A percentile compares a stretch with the other conserved stretches of the same genome.
phyloP scores from a whole-genome alignment of 345 rosid species.

The Pistacia integerrima region DNA sequence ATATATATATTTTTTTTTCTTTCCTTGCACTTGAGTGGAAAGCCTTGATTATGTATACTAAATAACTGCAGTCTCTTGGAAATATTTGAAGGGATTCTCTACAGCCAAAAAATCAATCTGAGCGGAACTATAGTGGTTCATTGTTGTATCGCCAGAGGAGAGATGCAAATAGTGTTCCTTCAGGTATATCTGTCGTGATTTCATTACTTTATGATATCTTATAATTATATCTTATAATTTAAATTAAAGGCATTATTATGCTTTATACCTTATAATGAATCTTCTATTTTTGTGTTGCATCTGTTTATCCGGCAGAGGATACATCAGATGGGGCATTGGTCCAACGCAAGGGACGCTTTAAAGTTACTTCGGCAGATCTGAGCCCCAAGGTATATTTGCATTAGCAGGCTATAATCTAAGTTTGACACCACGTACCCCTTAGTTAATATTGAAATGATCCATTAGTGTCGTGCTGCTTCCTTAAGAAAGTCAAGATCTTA shows the following conservation, averaged over 20 bases:
- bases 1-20: neutral
- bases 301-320: slow-evolving; percentile 59
- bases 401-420: slow-evolving; percentile 12
- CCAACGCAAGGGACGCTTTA: slow-evolving; percentile 89
- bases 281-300: slow-evolving; percentile 1
- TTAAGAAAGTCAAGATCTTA: neutral
- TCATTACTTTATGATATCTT: slow-evolving; percentile 12
- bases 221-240: neutral
- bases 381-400: slow-evolving; percentile 77
- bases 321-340: slow-evolving; percentile 74
- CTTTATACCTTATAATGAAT: slow-evolving; percentile 16
- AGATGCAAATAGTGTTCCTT: slow-evolving; percentile 57
- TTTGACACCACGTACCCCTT: slow-evolving; percentile 10
- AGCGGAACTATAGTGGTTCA: slow-evolving; percentile 79
- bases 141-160: slow-evolving; percentile 60
- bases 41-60: slow-evolving; percentile 11
- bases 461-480: neutral
- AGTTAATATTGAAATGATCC: neutral
- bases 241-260: slow-evolving; percentile 5
- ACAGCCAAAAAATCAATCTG: slow-evolving; percentile 58
- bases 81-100: slow-evolving; percentile 60
- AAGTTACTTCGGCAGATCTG: slow-evolving; percentile 79
- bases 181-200: slow-evolving; percentile 40
- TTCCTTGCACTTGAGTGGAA: slow-evolving; percentile 24
- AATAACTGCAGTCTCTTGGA: slow-evolving; percentile 24